Percentiles rank a stretch among this genome's conserved stretches.
phyloP scores from a whole-genome alignment of 106 monocot genomes.

The Acorus calamus region DNA sequence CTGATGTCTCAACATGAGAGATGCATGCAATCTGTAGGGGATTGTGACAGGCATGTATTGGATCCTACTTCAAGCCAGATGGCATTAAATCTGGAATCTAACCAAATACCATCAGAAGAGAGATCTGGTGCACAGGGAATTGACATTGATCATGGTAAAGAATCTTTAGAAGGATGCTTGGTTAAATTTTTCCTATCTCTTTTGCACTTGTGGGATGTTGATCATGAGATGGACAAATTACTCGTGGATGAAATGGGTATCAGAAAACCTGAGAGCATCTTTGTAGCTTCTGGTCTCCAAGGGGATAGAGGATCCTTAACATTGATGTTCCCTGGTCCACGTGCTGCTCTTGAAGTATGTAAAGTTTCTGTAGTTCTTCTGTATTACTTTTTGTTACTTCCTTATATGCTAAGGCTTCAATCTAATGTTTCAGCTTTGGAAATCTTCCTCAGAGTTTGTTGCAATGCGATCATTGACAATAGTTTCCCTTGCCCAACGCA shows the following conservation, averaged over 20 bases:
- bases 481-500: slow-evolving; percentile 87
- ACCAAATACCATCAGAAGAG: slow-evolving; percentile 10
- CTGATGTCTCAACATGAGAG: slow-evolving; percentile 30
- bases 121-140: slow-evolving; percentile 14
- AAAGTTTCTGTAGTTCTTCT: background rate
- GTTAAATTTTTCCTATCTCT: slow-evolving; percentile 77
- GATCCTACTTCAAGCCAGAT: slow-evolving; percentile 13
- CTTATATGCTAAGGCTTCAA: background rate
- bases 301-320: slow-evolving; percentile 84
- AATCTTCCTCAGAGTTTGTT: slow-evolving; percentile 78
- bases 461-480: slow-evolving; percentile 91
- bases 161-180: slow-evolving; percentile 44
- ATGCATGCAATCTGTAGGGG: background rate
- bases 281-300: slow-evolving; percentile 49
- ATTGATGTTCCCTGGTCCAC: slow-evolving; percentile 71
- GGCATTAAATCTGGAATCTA: slow-evolving; percentile 4
- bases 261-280: slow-evolving; percentile 53
- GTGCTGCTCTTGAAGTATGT: slow-evolving; percentile 66
- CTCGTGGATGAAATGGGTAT: slow-evolving; percentile 71
- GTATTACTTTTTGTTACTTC: background rate
- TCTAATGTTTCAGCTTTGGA: slow-evolving; percentile 80
- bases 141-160: slow-evolving; percentile 22
- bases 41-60: slow-evolving; percentile 11
- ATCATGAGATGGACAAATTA: slow-evolving; percentile 69
- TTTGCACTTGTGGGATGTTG: slow-evolving; percentile 88